phyloP scores from a whole-genome alignment of 495 filamentous ascomycete species.

The Penicillium canescens region DNA sequence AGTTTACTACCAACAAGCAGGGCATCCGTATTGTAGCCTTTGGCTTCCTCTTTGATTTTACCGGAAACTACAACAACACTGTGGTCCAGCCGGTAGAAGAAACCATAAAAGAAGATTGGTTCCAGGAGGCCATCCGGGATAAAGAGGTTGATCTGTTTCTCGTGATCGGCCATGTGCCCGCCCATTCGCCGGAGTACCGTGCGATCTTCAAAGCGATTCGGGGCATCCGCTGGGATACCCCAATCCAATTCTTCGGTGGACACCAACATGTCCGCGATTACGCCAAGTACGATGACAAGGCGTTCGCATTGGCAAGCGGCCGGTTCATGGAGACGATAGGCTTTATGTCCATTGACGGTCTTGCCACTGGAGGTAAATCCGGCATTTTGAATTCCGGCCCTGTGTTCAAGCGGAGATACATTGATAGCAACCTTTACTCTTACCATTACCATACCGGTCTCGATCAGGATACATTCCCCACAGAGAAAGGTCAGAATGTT shows the following conservation, averaged over 20 bases:
- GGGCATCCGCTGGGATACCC: constrained; percentile 70
- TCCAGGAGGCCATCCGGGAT: constrained; percentile 80
- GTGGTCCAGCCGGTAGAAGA: constrained; percentile 75
- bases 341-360: constrained; percentile 83
- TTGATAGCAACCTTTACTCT: constrained; percentile 91
- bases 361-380: constrained; percentile 35
- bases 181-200: constrained; percentile 75
- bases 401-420: constrained; percentile 76
- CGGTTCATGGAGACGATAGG: constrained; percentile 98
- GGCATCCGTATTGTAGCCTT: constrained; percentile 82
- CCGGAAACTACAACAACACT: constrained; percentile 84
- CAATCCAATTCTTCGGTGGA: constrained; percentile 92
- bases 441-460: constrained; percentile 79
- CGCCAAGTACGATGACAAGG: constrained; percentile 73
- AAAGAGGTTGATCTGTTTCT: constrained; percentile 83
- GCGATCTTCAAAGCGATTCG: constrained; percentile 78
- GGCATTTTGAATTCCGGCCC: constrained; percentile 39
- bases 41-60: constrained; percentile 94
- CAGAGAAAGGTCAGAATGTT: constrained; percentile 72
- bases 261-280: constrained; percentile 91
- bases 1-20: constrained; percentile 86
- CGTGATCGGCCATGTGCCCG: constrained; percentile 82
- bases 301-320: constrained; percentile 84
- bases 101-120: constrained; percentile 84
- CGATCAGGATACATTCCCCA: constrained; percentile 70